phyloP scores from a whole-genome alignment of 73 alveolate species.

The Tetrahymena borealis region DNA sequence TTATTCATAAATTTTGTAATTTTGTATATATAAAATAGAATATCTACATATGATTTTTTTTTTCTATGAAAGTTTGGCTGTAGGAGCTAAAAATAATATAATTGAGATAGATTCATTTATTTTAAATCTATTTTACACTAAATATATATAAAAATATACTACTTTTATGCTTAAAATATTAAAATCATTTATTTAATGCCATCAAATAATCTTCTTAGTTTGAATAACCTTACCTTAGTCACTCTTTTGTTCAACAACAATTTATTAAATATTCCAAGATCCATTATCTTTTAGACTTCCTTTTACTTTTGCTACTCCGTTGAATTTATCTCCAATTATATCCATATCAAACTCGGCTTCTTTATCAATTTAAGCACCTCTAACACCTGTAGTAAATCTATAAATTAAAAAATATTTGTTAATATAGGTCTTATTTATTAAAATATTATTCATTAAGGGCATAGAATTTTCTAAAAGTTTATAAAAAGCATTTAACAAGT shows the following conservation, averaged over 20 bases:
- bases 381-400: background rate
- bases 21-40: background rate
- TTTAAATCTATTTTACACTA: too few species aligned
- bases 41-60: background rate
- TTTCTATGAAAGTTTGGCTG: background rate
- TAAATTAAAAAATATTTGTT: background rate
- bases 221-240: background rate
- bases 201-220: background rate
- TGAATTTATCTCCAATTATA: background rate
- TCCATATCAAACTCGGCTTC: background rate
- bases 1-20: background rate
- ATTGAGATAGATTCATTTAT: too few species aligned
- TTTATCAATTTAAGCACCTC: background rate
- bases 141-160: background rate
- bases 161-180: background rate
- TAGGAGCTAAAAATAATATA: too few species aligned
- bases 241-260: background rate
- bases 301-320: background rate
- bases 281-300: background rate
- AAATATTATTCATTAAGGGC: too few species aligned
- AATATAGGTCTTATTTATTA: background rate
- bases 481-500: background rate
- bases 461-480: background rate
- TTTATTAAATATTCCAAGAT: background rate
- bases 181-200: background rate